Conservation (phyloP, 768 basidiomycete genomes). For the Artomyces pyxidatus region DNA sequence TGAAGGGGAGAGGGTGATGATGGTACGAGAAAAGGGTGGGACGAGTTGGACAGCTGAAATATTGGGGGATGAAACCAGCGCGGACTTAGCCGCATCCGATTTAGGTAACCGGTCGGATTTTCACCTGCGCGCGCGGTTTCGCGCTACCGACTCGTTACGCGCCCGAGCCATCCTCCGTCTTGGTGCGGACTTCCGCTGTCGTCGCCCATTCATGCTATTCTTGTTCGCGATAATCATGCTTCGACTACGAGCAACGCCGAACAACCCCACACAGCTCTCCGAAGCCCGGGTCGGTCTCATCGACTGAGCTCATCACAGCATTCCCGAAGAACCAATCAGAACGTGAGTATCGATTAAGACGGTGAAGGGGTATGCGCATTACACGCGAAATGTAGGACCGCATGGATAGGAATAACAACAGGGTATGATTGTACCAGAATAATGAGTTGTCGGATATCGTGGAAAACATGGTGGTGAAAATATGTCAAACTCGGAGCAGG, state of each 20-base stretch:
- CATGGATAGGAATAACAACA: conserved; percentile 15
- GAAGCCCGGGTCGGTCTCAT: too few species aligned
- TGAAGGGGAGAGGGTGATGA: conserved; percentile 10
- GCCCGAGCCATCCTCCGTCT: too few species aligned
- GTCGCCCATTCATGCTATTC: too few species aligned
- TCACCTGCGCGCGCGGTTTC: not conserved
- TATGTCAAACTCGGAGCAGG: too few species aligned
- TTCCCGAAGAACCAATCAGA: too few species aligned
- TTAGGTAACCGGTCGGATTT: not conserved
- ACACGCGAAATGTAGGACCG: conserved; percentile 8
- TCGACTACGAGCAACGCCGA: too few species aligned
- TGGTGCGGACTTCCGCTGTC: too few species aligned
- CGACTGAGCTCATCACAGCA: too few species aligned
- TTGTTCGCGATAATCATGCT: too few species aligned
- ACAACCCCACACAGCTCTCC: too few species aligned
- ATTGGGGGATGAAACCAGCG: conserved; percentile 1
- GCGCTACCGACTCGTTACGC: too few species aligned
- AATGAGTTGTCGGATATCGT: not conserved
- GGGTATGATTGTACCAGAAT: conserved; percentile 8
- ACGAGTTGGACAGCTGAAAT: not conserved
- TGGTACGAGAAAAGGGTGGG: conserved; percentile 10
- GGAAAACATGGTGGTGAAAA: not conserved
- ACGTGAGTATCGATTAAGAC: not conserved
- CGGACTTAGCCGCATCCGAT: not conserved
- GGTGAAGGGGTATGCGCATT: not conserved